Percentiles rank a stretch among this genome's conserved stretches.
Conservation (phyloP, 1,284 basidiomycete species). For the Cryptococcus sp. region DNA sequence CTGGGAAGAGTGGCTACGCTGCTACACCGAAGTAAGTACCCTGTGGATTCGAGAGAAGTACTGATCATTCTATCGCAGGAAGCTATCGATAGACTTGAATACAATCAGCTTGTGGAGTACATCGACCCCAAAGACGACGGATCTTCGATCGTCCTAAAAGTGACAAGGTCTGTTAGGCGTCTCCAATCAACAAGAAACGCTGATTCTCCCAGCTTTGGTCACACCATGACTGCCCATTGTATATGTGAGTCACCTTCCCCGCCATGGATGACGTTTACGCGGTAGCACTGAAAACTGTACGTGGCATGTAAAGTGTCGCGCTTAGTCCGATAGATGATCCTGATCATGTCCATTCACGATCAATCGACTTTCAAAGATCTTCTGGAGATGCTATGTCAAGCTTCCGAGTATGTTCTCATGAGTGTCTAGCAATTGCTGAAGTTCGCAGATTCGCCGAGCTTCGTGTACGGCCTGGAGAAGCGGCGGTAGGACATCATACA, state of each 20-base stretch:
- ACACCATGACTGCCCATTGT: slow-evolving; percentile 34
- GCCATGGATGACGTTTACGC: neutral
- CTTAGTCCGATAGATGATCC: slow-evolving; percentile 9
- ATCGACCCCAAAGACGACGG: slow-evolving; percentile 15
- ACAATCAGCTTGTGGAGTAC: slow-evolving; percentile 57
- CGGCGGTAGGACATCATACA: slow-evolving; percentile 12
- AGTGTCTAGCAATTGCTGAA: neutral
- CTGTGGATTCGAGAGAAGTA: neutral
- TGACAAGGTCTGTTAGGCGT: slow-evolving; percentile 3
- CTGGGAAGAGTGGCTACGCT: slow-evolving; percentile 64
- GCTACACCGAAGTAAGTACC: slow-evolving; percentile 55
- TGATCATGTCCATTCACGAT: slow-evolving; percentile 18
- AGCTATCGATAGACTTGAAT: slow-evolving; percentile 58
- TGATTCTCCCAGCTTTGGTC: slow-evolving; percentile 14
- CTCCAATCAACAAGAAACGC: neutral
- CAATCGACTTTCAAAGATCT: slow-evolving; percentile 18
- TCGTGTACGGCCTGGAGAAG: slow-evolving; percentile 39
- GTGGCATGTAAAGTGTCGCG: neutral
- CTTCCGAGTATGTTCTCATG: slow-evolving; percentile 13
- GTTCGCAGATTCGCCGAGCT: slow-evolving; percentile 33
- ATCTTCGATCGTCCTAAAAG: slow-evolving; percentile 3
- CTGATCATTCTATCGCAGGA: slow-evolving; percentile 38
- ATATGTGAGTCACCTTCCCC: slow-evolving; percentile 17
- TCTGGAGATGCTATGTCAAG: slow-evolving; percentile 22
- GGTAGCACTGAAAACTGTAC: slow-evolving; percentile 14